Evolutionary conservation across 352 stramenopile genomes (phyloP).

Genomic region (Globisporangium okanoganense): DNA sequence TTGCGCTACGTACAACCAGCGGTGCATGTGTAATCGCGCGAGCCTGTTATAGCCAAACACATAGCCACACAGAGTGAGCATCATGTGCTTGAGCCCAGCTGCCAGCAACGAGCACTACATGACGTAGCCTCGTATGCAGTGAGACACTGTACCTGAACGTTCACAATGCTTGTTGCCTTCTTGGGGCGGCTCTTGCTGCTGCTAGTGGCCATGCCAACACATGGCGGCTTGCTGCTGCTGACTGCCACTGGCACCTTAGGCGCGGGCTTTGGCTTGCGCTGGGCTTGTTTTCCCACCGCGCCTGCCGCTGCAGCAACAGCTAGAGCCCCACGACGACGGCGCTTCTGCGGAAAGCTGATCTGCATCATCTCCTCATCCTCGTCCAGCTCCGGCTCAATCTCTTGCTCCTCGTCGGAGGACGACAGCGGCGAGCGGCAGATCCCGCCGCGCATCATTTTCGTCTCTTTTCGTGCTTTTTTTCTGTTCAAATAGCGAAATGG

Average conservation of each 20-base stretch:
- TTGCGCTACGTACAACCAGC: slow-evolving; percentile 23
- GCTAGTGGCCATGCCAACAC: not conserved
- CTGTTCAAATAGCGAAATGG: slow-evolving; percentile 8
- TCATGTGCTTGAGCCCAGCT: not conserved
- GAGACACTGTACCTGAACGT: slow-evolving; percentile 5
- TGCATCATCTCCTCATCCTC: slow-evolving; percentile 4
- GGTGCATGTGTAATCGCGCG: not conserved
- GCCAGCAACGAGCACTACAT: not conserved
- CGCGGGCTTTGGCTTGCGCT: slow-evolving; percentile 9
- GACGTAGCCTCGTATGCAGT: not conserved
- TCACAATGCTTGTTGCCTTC: slow-evolving; percentile 4
- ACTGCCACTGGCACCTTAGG: not conserved
- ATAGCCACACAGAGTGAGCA: not conserved
- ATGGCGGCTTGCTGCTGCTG: not conserved
- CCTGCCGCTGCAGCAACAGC: not conserved
- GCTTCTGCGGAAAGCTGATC: not conserved
- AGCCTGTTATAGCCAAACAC: not conserved
- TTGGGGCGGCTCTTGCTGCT: not conserved
- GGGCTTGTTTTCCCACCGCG: not conserved
- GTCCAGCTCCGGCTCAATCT: not conserved
- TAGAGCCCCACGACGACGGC: not conserved
- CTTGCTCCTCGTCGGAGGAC: slow-evolving; percentile 31
- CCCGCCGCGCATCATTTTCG: slow-evolving; percentile 20
- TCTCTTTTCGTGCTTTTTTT: slow-evolving; percentile 10
- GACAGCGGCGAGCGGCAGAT: slow-evolving; percentile 53